Conservation (phyloP, 108 stramenopile genomes). For the Seminavis robusta region DNA sequence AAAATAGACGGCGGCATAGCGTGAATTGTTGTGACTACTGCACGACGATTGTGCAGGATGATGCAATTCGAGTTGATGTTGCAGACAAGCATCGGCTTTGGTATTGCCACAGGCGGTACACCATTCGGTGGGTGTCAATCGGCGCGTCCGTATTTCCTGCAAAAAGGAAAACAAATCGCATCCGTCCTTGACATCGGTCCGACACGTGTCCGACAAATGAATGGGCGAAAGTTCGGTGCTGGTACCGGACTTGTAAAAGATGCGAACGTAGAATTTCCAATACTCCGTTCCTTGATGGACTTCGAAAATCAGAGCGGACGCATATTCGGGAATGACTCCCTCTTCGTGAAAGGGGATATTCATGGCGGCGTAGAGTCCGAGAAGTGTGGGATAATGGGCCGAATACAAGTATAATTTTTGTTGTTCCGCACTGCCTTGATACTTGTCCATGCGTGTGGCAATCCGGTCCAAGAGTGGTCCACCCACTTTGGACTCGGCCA, state of each 20-base stretch:
- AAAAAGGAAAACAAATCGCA: constrained; percentile 5
- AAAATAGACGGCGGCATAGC: too few relatives aligned
- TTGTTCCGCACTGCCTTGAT: too few relatives aligned
- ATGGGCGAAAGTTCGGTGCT: neutral
- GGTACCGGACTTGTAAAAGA: constrained; percentile 25
- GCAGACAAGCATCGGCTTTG: constrained; percentile 28
- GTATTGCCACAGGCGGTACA: constrained; percentile 37
- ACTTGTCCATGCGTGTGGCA: constrained; percentile 12
- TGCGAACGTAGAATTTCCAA: neutral
- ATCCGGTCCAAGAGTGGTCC: constrained; percentile 35
- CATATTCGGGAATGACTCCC: constrained; percentile 29
- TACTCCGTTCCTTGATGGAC: constrained; percentile 17
- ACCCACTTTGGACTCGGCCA: constrained; percentile 28
- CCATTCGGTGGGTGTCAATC: constrained; percentile 21
- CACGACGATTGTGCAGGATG: too few relatives aligned
- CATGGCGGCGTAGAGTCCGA: constrained; percentile 29
- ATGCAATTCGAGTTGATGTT: neutral
- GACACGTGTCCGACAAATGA: neutral
- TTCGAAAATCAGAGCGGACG: constrained; percentile 37
- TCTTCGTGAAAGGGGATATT: constrained; percentile 14
- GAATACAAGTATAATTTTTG: constrained; percentile 43
- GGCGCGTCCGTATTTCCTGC: neutral
- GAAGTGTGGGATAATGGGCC: constrained; percentile 33
- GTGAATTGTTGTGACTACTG: too few relatives aligned
- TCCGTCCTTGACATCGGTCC: neutral